phyloP scores from a whole-genome alignment of 2,329 filamentous ascomycete genomes.

The Aspergillus aculeatinus region DNA sequence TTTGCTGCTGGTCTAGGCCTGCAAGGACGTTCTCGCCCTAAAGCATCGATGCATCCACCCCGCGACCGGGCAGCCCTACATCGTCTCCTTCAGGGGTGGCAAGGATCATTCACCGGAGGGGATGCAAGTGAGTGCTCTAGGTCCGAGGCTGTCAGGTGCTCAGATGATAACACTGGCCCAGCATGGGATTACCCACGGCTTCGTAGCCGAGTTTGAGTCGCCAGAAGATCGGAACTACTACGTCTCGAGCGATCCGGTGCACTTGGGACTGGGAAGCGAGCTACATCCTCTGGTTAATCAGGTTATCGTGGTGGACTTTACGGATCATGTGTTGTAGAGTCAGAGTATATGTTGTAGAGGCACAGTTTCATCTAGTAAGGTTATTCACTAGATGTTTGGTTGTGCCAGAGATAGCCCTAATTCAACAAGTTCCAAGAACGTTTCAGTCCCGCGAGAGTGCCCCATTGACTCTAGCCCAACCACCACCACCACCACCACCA shows the following conservation, averaged over 20 bases:
- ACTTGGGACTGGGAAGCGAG: neutral
- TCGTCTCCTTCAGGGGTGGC: neutral
- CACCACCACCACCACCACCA: too few species aligned
- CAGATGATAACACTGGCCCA: neutral
- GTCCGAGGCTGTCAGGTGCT: too few species aligned
- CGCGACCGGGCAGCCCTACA: neutral
- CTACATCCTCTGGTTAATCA: neutral
- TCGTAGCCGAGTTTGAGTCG: slow-evolving; percentile 1
- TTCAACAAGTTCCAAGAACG: too few species aligned
- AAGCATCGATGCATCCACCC: neutral
- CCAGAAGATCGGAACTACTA: slow-evolving; percentile 2
- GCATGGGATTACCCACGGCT: slow-evolving; percentile 1
- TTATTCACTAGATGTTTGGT: too few species aligned
- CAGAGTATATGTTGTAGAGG: too few species aligned
- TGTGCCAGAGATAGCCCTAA: too few species aligned
- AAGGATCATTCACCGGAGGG: neutral
- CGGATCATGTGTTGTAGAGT: neutral
- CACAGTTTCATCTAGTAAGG: too few species aligned
- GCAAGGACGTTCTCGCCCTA: neutral
- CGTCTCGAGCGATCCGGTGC: neutral
- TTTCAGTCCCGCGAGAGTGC: too few species aligned
- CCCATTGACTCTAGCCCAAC: too few species aligned
- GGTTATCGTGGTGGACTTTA: slow-evolving; percentile 5
- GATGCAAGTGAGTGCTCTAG: neutral
- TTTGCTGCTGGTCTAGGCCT: neutral